phyloP scores from a whole-genome alignment of 169 alveolate species.

The Plasmodium inui region DNA sequence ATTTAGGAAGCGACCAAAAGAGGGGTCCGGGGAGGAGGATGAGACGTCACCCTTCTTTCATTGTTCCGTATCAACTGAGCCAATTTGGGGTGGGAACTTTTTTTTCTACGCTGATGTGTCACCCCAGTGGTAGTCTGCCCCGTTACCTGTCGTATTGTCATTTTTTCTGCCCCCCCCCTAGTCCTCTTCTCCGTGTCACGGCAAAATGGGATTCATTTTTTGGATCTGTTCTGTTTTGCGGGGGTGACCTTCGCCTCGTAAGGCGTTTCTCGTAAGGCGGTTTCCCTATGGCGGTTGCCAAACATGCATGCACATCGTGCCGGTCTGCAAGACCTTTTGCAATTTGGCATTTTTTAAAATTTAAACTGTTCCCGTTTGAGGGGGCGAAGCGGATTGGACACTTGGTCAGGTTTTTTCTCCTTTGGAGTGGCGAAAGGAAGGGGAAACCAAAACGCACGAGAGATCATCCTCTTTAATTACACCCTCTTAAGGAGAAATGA shows the following conservation, averaged over 20 bases:
- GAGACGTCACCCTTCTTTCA: background rate
- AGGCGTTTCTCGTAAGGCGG: no score
- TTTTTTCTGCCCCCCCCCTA: no score
- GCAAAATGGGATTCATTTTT: no score
- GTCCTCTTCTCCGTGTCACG: no score
- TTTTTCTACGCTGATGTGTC: background rate
- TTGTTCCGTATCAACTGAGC: background rate
- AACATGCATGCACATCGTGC: background rate
- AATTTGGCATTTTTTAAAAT: background rate
- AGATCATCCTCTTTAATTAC: background rate
- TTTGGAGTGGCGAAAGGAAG: background rate
- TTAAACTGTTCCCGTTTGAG: background rate
- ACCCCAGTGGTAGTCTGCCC: background rate
- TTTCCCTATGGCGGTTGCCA: no score
- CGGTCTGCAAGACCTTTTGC: background rate
- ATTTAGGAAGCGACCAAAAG: background rate
- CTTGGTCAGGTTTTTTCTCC: background rate
- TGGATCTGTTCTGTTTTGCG: no score
- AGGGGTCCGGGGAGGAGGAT: background rate
- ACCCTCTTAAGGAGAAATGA: background rate
- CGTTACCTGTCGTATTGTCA: background rate
- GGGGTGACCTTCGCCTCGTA: no score
- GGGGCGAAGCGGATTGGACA: background rate
- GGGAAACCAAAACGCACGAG: background rate
- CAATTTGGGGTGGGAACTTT: background rate